Percentiles rank a stretch among this genome's conserved stretches.
phyloP scores from a whole-genome alignment of 345 rosid species.

The Brassica incana region DNA sequence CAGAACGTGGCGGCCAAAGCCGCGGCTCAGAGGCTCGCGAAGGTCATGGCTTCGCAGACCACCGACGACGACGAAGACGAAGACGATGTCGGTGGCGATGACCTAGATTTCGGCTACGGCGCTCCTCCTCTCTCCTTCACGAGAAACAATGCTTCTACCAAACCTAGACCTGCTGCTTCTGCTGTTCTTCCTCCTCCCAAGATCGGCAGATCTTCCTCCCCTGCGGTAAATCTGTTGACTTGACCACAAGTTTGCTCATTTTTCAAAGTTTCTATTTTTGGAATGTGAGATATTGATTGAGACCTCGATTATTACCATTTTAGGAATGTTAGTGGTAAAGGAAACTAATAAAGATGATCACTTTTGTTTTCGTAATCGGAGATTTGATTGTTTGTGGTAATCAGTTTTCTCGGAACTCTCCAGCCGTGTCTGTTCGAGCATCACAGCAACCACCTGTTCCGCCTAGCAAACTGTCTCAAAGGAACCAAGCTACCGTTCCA shows the following conservation, averaged over 20 bases:
- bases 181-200: conserved; percentile 43
- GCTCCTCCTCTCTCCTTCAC: conserved; percentile 76
- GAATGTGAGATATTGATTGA: conserved; percentile 31
- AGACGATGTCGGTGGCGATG: conserved; percentile 47
- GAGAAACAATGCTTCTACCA: conserved; percentile 46
- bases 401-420: conserved; percentile 58
- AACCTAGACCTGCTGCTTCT: conserved; percentile 41
- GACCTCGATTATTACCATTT: background rate
- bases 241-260: conserved; percentile 1
- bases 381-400: background rate
- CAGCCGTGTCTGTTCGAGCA: conserved; percentile 51
- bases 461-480: conserved; percentile 56
- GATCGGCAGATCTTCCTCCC: conserved; percentile 83
- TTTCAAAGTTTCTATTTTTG: conserved; percentile 28
- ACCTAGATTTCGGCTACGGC: conserved; percentile 79
- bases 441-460: conserved; percentile 59
- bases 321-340: conserved; percentile 14
- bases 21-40: conserved; percentile 96
- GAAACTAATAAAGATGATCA: background rate
- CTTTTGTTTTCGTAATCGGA: conserved; percentile 9
- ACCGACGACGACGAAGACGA: conserved; percentile 68
- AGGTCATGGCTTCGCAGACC: conserved; percentile 98
- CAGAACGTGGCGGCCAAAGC: conserved; percentile 98
- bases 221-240: conserved; percentile 57
- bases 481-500: conserved; percentile 35